Evolutionary conservation across 2,329 filamentous ascomycete genomes (phyloP).

Genomic region (Phialophora expanda): DNA sequence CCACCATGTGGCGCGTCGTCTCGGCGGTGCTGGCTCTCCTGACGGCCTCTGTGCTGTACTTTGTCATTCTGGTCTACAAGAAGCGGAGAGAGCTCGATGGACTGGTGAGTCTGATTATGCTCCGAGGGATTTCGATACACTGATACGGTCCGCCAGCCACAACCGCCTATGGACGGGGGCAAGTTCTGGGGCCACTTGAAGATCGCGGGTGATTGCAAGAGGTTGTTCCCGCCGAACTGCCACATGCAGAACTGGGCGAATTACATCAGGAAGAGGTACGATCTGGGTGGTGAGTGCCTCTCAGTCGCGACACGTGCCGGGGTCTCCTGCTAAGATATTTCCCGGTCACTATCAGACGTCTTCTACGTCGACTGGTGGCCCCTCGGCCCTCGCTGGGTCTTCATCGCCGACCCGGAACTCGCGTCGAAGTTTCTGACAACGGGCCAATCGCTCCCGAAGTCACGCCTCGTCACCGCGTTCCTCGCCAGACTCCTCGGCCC

Average conservation of each 20-base stretch:
- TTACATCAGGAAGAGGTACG: constrained; percentile 37
- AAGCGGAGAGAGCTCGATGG: constrained; percentile 34
- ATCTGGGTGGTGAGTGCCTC: constrained; percentile 33
- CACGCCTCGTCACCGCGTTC: constrained; percentile 18
- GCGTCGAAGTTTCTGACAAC: constrained; percentile 36
- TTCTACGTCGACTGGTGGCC: constrained; percentile 42
- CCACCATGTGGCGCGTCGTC: constrained; percentile 22
- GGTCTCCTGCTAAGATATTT: neutral
- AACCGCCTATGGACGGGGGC: constrained; percentile 38
- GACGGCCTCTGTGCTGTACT: constrained; percentile 27
- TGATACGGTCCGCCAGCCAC: constrained; percentile 31
- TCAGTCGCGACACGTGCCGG: neutral
- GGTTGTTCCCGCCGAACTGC: constrained; percentile 34
- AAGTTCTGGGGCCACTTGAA: constrained; percentile 39
- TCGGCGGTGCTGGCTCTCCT: constrained; percentile 25
- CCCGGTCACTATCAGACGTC: constrained; percentile 21
- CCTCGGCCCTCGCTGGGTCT: constrained; percentile 36
- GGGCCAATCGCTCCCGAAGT: constrained; percentile 38
- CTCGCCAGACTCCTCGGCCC: constrained; percentile 34
- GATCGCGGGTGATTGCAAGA: constrained; percentile 32
- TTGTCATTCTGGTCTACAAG: constrained; percentile 34
- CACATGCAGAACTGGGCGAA: constrained; percentile 37
- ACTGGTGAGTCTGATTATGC: constrained; percentile 30
- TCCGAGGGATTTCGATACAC: neutral
- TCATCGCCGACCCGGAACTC: constrained; percentile 36